Conservation (phyloP, 2,329 filamentous ascomycete species). For the Aspergillus quadricinctus region DNA sequence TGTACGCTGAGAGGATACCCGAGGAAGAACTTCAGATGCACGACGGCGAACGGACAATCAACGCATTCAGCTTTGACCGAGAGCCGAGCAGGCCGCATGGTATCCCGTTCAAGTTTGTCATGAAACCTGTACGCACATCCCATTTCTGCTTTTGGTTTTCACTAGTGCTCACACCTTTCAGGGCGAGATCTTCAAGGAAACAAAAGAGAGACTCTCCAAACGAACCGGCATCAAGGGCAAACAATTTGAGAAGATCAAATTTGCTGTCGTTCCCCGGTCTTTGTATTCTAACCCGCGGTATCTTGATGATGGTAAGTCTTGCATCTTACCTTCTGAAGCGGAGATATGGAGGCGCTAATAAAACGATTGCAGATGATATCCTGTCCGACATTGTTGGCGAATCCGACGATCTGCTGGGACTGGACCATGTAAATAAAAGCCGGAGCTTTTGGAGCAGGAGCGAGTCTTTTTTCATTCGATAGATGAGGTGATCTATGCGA, state of each 20-base stretch:
- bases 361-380: conserved; percentile 38
- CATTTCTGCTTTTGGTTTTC: not conserved
- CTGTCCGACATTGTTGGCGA: conserved; percentile 63
- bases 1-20: conserved; percentile 78
- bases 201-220: conserved; percentile 89
- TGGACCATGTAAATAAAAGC: conserved; percentile 61
- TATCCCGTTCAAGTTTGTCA: conserved; percentile 82
- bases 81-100: conserved; percentile 81
- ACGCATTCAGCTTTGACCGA: conserved; percentile 88
- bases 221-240: conserved; percentile 95
- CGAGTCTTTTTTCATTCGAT: conserved; percentile 63
- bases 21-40: conserved; percentile 61
- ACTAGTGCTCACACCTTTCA: conserved; percentile 33
- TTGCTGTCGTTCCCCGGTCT: conserved; percentile 69
- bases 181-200: conserved; percentile 84
- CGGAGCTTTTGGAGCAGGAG: conserved; percentile 56
- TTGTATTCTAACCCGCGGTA: conserved; percentile 76
- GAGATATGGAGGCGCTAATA: conserved; percentile 7
- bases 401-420: conserved; percentile 67
- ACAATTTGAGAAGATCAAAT: conserved; percentile 97
- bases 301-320: conserved; percentile 74
- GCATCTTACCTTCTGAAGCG: not conserved
- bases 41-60: conserved; percentile 65
- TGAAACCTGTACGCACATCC: conserved; percentile 65
- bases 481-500: conserved; percentile 18